Base-by-base conservation (phyloP, 169 alveolate genomes). In the Eimeria brunetti region DNA sequence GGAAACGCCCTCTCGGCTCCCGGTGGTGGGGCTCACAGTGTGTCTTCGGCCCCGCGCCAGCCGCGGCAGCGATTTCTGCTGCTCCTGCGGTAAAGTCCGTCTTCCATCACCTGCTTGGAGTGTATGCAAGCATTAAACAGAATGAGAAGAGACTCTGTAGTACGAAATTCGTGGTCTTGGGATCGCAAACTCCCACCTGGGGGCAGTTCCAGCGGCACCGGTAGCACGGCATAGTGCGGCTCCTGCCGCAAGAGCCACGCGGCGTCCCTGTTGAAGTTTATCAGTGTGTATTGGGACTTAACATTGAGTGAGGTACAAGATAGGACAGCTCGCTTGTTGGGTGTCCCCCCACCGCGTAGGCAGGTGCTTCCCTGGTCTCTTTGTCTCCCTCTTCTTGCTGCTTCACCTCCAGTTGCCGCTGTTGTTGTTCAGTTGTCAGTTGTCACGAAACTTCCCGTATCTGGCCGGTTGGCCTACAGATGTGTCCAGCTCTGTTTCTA, bases 131-230 rank as follows among this genome's bases (percentile, higher is more conserved):
- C 67, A 2, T 24, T 49, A 44, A 44, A 51, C 12, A 51, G 8
- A 49, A 46, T 51, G 49, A 53, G 64, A 16, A 46, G 89, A 9
- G 60, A 30, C 38, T 83, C 73, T 20, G 62, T 91, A 16, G 96
- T 96, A 16, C 81, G 81, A 24, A 58, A 7, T 96, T 91, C 58
- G 84, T 96, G 56, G 49, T 96, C 9, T 94, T 89, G 12, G 89
- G 93, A 5, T 84, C 96, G 20, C 91, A 96, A 20, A 94, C 97
- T 1, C 97, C 96, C 41, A 91, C 96, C 49, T 96, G 95, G 97
- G 97, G 38, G 69, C 96, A 49, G 53, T 88, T 46, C 62, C 88
- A 44, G 46, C 94, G 20, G 7, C 91, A 51, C 44, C 96, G 20
- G 96, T 94, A 18, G 76, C 91, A 44, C 49, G 71, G 12, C 94